These are phyloP conservation scores for Saccharum spontaneum DNA, from an alignment of 176 grass and related monocot species.

Conservation along the genomic window DNA sequence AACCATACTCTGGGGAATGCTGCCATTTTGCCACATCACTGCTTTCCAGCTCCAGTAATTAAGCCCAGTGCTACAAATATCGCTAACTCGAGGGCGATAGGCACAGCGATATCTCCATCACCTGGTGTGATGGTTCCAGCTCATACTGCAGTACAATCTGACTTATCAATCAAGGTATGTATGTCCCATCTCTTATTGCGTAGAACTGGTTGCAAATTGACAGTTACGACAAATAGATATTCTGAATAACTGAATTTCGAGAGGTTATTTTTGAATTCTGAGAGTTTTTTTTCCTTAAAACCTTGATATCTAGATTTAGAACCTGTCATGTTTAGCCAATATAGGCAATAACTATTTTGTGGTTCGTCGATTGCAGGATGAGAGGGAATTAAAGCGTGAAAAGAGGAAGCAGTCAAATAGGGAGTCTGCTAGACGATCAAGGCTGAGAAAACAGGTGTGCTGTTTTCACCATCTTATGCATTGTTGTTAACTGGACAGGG, in stretches of 20 bases:
- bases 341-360: neutral
- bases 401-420: conserved; percentile 91
- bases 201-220: neutral
- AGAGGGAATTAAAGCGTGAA: conserved; percentile 76
- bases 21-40: conserved; percentile 41
- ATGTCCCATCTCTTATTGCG: conserved; percentile 10
- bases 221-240: neutral
- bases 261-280: neutral
- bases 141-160: conserved; percentile 46
- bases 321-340: neutral
- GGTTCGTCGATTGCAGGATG: conserved; percentile 50
- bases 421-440: conserved; percentile 93
- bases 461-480: neutral
- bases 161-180: conserved; percentile 74
- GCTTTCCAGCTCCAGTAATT: conserved; percentile 49
- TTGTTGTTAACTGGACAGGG: neutral
- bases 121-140: conserved; percentile 31
- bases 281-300: neutral
- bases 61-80: conserved; percentile 48
- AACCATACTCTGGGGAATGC: conserved; percentile 47
- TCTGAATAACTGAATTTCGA: neutral
- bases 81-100: conserved; percentile 40
- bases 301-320: neutral
- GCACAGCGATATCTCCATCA: conserved; percentile 36
- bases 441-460: conserved; percentile 92